Evolutionary conservation across 169 alveolate species (phyloP).

Genomic region (Eimeria praecox): DNA sequence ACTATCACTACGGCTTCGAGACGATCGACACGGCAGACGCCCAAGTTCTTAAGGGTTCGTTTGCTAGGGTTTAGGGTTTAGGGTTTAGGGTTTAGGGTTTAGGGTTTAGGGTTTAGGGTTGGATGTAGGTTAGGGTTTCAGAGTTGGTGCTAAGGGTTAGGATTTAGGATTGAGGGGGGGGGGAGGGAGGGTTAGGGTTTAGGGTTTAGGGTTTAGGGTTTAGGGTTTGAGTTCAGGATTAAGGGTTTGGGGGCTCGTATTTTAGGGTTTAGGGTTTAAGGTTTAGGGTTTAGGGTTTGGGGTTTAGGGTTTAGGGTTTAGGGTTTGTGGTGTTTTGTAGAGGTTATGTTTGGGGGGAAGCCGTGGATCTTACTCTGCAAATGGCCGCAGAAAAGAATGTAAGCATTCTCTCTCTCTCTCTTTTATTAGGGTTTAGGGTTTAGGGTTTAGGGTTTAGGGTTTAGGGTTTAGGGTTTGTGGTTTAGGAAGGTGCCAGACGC

Average conservation of each 20-base stretch:
- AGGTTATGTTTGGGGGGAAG: conserved; percentile 76
- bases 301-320: not conserved
- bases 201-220: not conserved
- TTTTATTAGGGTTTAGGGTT: too few species aligned
- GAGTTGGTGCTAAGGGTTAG: too few species aligned
- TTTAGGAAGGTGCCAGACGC: conserved; percentile 72
- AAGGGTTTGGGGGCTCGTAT: too few species aligned
- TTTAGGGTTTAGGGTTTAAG: too few species aligned
- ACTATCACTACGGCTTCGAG: conserved; percentile 53
- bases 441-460: not conserved
- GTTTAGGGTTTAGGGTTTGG: too few species aligned
- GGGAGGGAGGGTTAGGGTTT: too few species aligned
- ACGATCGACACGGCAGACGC: conserved; percentile 54
- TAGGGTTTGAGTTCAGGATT: not conserved
- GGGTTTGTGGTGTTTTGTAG: conserved; percentile 27
- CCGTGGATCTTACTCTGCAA: conserved; percentile 74
- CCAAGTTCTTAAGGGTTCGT: not conserved
- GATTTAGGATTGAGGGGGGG: too few species aligned
- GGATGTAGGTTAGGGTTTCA: not conserved
- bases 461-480: not conserved
- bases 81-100: conserved; percentile 37
- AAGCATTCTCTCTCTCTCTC: not conserved
- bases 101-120: conserved; percentile 36
- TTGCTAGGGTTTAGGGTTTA: conserved; percentile 34
- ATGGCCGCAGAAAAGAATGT: conserved; percentile 64